Base-by-base conservation (phyloP, 768 basidiomycete species). In the Grammothele lineata region DNA sequence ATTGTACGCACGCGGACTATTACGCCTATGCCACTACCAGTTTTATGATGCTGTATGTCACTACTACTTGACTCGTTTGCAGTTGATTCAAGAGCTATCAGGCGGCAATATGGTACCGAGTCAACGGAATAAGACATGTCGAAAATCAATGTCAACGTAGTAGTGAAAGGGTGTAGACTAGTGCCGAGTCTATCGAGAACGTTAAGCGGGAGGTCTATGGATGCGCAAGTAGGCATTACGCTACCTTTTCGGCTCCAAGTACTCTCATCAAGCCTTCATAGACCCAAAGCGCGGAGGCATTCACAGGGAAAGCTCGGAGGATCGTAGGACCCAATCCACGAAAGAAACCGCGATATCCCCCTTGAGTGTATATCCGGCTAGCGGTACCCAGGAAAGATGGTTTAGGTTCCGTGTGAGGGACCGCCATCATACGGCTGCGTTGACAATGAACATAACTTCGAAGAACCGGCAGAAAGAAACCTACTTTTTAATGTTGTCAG, bases 401-500 rank as follows among this genome's bases (percentile, higher is more conserved):
- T 24, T 67, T 62, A 26, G 59, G 48, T 19, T 58, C 53, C 12
- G 57, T 51, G 34, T 56, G 66, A 22, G 80, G 77, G 46, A 74
- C 62, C 0, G 80, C 68, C 80, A 85, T 80, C 76, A 84, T 84
- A 36, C 80, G 81, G 61, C 81, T 84, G 35, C 35, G 7, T 30
- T 14, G 27, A 7, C 35, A 18, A 48, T 15, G 27, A 15, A 8
- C 22, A 47, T n/a, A n/a, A n/a, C n/a, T n/a, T n/a, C 36, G 33
- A 40, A 34, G 11, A 33, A 4, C 2, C 9, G 11, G 18, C 5
- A 23, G 19, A 34, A 19, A 14, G 15, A 17, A 26, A 65, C 72
- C 48, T 57, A 87, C 87, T 88, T 91, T 67, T 92, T 92, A 51
- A 89, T 70, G 61, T 88, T 88, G 65, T 92, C 90, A 45, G 82